Percentiles rank a stretch among this genome's conserved stretches.
Evolutionary conservation across 2,329 filamentous ascomycete species (phyloP).

Genomic region (Lomentospora prolificans): DNA sequence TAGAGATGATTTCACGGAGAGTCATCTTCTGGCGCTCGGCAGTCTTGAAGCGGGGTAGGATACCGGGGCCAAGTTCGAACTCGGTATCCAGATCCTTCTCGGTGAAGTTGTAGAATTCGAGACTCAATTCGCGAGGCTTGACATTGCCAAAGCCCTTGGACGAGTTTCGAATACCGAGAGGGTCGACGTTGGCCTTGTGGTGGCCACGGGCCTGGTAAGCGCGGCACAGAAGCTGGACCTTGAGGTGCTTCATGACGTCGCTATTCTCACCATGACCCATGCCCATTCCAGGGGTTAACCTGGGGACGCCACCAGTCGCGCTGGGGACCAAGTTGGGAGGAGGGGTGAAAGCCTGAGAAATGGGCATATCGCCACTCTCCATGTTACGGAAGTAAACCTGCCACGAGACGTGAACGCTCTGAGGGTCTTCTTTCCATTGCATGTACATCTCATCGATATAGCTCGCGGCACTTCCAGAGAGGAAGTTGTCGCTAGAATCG

Average conservation of each 20-base stretch:
- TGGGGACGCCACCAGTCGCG: constrained; percentile 67
- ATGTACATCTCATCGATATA: constrained; percentile 99
- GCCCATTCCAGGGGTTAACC: constrained; percentile 59
- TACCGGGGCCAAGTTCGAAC: constrained; percentile 86
- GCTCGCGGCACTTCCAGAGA: constrained; percentile 93
- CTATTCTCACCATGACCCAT: constrained; percentile 54
- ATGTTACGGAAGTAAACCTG: constrained; percentile 99
- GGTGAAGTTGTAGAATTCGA: constrained; percentile 90
- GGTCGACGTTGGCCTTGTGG: constrained; percentile 96
- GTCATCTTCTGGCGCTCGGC: constrained; percentile 92
- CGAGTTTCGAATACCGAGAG: constrained; percentile 75
- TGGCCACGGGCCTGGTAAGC: constrained; percentile 97
- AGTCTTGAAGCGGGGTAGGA: constrained; percentile 85
- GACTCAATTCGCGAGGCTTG: constrained; percentile 83
- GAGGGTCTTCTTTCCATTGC: constrained; percentile 89
- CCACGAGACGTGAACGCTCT: constrained; percentile 95
- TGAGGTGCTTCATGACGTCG: constrained; percentile 84
- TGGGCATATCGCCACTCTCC: constrained; percentile 95
- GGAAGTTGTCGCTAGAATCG: constrained; percentile 90
- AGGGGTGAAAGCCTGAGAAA: constrained; percentile 92
- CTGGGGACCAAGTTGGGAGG: constrained; percentile 84
- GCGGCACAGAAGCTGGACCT: constrained; percentile 92
- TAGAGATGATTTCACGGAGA: constrained; percentile 81
- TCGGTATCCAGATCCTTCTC: constrained; percentile 90
- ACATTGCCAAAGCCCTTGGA: constrained; percentile 74